Evolutionary conservation across 345 rosid species (phyloP).

Genomic region (Kernera saxatilis): DNA sequence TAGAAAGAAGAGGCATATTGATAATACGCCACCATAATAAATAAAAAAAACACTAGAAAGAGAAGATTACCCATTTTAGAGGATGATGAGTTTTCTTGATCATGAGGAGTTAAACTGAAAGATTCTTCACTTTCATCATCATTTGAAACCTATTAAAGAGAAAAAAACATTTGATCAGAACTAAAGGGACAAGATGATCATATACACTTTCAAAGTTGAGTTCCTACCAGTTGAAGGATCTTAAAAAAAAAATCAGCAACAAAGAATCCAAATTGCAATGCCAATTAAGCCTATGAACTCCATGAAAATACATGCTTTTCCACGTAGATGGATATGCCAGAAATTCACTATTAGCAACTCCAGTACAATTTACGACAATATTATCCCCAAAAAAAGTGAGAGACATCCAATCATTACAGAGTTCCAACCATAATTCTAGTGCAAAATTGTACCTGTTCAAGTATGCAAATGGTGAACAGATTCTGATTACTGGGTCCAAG

Average conservation of each 20-base stretch:
- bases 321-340: background rate
- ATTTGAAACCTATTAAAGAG: constrained; percentile 32
- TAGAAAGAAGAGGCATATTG: background rate
- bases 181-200: too few species aligned
- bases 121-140: constrained; percentile 40
- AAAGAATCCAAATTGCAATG: background rate
- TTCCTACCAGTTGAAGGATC: too few species aligned
- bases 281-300: background rate
- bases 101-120: constrained; percentile 31
- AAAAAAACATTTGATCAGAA: background rate
- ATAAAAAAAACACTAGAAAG: background rate
- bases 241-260: too few species aligned
- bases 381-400: background rate
- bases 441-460: constrained; percentile 62
- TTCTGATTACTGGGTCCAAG: too few species aligned
- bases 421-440: background rate
- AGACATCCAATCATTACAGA: background rate
- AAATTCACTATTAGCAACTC: background rate
- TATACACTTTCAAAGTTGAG: too few species aligned
- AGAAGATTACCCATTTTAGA: constrained; percentile 47
- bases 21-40: background rate
- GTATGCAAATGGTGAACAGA: background rate
- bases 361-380: background rate
- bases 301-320: background rate
- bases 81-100: constrained; percentile 41